These are phyloP conservation scores for Plicaturopsis crispa DNA, from an alignment of 768 basidiomycete species.

Conservation along the genomic window DNA sequence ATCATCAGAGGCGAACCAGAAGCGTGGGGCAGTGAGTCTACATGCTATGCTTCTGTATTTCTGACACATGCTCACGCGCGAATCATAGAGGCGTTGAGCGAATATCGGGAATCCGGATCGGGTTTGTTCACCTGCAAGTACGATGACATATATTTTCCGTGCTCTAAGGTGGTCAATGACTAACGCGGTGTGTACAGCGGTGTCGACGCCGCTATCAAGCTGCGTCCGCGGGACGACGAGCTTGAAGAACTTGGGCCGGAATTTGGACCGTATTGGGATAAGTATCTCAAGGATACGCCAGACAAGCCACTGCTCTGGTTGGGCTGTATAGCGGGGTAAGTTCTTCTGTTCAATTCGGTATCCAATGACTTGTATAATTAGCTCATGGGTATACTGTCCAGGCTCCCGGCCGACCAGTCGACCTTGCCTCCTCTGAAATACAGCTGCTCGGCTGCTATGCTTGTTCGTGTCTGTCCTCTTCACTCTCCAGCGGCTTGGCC, in stretches of 20 bases:
- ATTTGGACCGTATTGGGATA: slow-evolving; percentile 14
- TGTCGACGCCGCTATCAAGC: slow-evolving; percentile 13
- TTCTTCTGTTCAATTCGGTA: no score
- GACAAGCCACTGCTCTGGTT: slow-evolving; percentile 15
- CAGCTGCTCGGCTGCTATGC: slow-evolving; percentile 22
- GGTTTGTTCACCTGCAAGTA: slow-evolving; percentile 7
- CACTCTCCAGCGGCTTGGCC: no score
- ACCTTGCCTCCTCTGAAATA: slow-evolving; percentile 15
- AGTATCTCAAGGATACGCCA: slow-evolving; percentile 8
- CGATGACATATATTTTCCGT: no score
- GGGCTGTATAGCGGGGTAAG: not conserved
- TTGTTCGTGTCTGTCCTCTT: no score
- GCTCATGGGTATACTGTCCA: slow-evolving; percentile 11
- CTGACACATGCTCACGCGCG: slow-evolving; percentile 6
- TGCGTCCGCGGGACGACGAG: slow-evolving; percentile 16
- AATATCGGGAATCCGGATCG: no score
- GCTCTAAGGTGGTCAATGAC: not conserved
- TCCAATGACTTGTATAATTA: not conserved
- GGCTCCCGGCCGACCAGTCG: slow-evolving; percentile 12
- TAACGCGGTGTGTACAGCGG: slow-evolving; percentile 4
- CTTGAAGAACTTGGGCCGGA: slow-evolving; percentile 12
- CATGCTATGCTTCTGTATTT: slow-evolving; percentile 6
- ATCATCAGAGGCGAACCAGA: slow-evolving; percentile 8
- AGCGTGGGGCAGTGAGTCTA: slow-evolving; percentile 5
- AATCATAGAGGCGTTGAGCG: no score